Conservation (phyloP, 108 stramenopile species). For the Schizochytrium sp. region DNA sequence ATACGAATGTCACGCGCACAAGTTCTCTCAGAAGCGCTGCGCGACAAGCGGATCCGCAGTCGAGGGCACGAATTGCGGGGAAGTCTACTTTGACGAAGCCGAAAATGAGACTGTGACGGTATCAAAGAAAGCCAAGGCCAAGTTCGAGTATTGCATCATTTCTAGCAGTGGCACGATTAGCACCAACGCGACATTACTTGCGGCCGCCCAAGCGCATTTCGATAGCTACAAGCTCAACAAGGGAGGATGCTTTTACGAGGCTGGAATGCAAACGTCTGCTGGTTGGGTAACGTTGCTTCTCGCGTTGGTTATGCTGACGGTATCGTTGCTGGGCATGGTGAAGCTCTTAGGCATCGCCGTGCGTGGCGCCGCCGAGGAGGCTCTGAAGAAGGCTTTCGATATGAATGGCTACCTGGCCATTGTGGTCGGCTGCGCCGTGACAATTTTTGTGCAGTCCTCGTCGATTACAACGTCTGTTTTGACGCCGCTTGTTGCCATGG, state of each 20-base stretch:
- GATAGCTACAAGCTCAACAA: neutral
- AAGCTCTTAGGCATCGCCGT: slow-evolving; percentile 51
- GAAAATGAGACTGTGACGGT: neutral
- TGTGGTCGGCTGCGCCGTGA: slow-evolving; percentile 61
- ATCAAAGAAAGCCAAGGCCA: neutral
- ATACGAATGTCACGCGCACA: neutral
- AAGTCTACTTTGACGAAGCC: no score
- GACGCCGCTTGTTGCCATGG: slow-evolving; percentile 71
- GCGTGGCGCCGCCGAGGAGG: slow-evolving; percentile 38
- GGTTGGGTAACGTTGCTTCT: slow-evolving; percentile 63
- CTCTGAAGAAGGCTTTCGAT: slow-evolving; percentile 75
- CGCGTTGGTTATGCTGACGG: slow-evolving; percentile 53
- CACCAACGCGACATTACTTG: neutral
- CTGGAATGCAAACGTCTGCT: slow-evolving; percentile 41
- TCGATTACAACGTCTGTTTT: slow-evolving; percentile 64
- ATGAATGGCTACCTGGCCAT: slow-evolving; percentile 70
- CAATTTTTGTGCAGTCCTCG: slow-evolving; percentile 67
- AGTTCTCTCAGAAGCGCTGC: neutral
- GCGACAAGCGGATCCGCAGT: neutral
- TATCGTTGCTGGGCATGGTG: slow-evolving; percentile 67
- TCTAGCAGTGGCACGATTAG: neutral
- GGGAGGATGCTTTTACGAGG: neutral
- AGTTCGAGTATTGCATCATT: neutral
- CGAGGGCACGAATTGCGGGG: neutral
- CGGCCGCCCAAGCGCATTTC: neutral